Percentiles rank a stretch among this genome's conserved stretches.
phyloP scores from a whole-genome alignment of 2,329 filamentous ascomycete genomes.

The Aspergillus melleus region DNA sequence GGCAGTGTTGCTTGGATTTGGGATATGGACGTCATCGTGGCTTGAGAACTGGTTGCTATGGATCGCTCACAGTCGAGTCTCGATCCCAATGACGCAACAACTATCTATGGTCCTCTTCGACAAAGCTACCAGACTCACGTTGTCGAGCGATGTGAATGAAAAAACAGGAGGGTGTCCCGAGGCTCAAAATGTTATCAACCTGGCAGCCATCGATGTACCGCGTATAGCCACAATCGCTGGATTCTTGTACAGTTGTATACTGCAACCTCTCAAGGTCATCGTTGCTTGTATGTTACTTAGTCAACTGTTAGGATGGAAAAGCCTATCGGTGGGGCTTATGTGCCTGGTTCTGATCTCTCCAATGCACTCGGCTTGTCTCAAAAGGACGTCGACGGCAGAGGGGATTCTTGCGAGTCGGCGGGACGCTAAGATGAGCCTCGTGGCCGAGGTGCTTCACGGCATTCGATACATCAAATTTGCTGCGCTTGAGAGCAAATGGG shows the following conservation, averaged over 20 bases:
- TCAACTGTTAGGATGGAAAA: constrained; percentile 68
- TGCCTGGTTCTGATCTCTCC: constrained; percentile 66
- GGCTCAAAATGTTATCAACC: constrained; percentile 71
- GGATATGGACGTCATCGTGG: constrained; percentile 57
- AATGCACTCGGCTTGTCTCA: constrained; percentile 66
- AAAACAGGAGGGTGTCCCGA: constrained; percentile 52
- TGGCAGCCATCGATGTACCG: constrained; percentile 71
- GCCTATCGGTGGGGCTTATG: constrained; percentile 63
- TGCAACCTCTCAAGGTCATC: constrained; percentile 61
- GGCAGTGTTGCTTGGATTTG: constrained; percentile 63
- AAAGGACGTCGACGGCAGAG: constrained; percentile 63
- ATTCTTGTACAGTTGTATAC: constrained; percentile 65
- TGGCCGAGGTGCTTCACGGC: constrained; percentile 73
- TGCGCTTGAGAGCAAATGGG: constrained; percentile 72
- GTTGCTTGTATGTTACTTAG: constrained; percentile 68
- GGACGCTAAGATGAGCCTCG: constrained; percentile 69
- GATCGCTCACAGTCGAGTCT: constrained; percentile 63
- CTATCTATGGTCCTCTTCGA: constrained; percentile 72
- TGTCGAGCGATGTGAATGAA: constrained; percentile 46
- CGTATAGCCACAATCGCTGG: constrained; percentile 67
- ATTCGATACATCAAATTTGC: constrained; percentile 84
- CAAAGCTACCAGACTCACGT: constrained; percentile 73
- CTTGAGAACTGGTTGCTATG: constrained; percentile 69
- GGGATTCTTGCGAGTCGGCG: constrained; percentile 71
- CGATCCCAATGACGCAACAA: constrained; percentile 68